phyloP scores from a whole-genome alignment of 257 asterid species.

The Forsythia suspensa region DNA sequence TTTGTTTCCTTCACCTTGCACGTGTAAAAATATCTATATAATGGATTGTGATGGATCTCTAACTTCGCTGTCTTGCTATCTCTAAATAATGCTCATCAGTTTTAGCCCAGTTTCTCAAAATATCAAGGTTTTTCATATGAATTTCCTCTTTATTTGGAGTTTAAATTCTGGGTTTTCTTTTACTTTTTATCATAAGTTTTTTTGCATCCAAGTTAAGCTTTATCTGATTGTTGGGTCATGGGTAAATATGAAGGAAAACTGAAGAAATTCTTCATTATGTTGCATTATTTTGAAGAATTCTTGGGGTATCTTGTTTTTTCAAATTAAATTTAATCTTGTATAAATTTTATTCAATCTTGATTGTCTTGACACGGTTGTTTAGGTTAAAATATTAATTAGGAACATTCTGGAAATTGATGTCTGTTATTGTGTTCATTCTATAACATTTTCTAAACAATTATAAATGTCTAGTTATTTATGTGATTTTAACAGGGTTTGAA shows the following conservation, averaged over 20 bases:
- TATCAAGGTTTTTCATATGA: conserved; percentile 26
- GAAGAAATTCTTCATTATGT: conserved; percentile 3
- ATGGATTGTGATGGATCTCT: conserved; percentile 40
- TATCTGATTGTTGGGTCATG: conserved; percentile 2
- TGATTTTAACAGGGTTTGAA: conserved; percentile 1
- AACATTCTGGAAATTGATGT: conserved; percentile 25
- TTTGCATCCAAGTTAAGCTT: neutral
- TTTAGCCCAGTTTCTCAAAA: conserved; percentile 22
- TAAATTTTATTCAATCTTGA: no score
- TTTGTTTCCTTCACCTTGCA: conserved; percentile 45
- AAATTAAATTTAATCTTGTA: no score
- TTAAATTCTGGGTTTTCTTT: conserved; percentile 19
- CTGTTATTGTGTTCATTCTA: neutral
- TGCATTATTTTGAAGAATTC: neutral
- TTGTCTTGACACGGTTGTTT: neutral
- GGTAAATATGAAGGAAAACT: neutral
- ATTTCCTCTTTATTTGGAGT: neutral
- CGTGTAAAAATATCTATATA: conserved; percentile 25
- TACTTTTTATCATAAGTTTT: neutral
- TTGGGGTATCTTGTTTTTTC: neutral
- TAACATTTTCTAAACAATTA: conserved; percentile 56
- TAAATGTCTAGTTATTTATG: conserved; percentile 17
- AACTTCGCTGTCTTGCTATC: conserved; percentile 27
- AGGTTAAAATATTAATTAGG: conserved; percentile 18
- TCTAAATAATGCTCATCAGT: conserved; percentile 21